phyloP scores from a whole-genome alignment of 768 basidiomycete genomes.

The Boletus tomentosulus region DNA sequence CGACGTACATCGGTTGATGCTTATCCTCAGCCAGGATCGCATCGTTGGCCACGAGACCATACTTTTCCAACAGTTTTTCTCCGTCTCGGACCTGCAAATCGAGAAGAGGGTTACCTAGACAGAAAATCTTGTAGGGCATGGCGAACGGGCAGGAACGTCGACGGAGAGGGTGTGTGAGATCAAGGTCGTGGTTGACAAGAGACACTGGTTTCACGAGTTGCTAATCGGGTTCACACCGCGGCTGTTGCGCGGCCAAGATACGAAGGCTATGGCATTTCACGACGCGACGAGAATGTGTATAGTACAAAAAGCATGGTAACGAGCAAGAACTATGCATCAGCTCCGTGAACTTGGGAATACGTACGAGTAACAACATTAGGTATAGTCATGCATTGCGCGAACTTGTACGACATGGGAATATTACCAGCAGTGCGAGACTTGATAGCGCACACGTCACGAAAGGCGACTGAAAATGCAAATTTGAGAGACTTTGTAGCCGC shows the following conservation, averaged over 20 bases:
- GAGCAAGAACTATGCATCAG: constrained; percentile 4
- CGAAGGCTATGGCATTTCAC: not conserved
- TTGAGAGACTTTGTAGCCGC: constrained; percentile 36
- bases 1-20: constrained; percentile 72
- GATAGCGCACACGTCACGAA: constrained; percentile 47
- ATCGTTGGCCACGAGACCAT: constrained; percentile 88
- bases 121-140: constrained; percentile 69
- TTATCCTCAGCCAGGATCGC: constrained; percentile 92
- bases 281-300: not conserved
- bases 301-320: not conserved
- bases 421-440: constrained; percentile 43
- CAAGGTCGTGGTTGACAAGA: constrained; percentile 5
- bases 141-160: constrained; percentile 26
- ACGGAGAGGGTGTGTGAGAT: constrained; percentile 5
- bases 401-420: constrained; percentile 16
- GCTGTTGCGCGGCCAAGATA: not conserved
- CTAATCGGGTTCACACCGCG: not conserved
- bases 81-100: constrained; percentile 92
- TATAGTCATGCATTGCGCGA: constrained; percentile 24
- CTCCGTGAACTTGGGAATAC: constrained; percentile 13
- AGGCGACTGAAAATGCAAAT: constrained; percentile 57
- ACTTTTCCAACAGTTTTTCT: constrained; percentile 83
- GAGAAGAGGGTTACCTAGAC: constrained; percentile 93
- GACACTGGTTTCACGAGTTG: not conserved
- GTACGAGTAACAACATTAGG: constrained; percentile 15